These are phyloP conservation scores for Trametes sp. DNA, from an alignment of 1,284 basidiomycete genomes.

Conservation along the genomic window DNA sequence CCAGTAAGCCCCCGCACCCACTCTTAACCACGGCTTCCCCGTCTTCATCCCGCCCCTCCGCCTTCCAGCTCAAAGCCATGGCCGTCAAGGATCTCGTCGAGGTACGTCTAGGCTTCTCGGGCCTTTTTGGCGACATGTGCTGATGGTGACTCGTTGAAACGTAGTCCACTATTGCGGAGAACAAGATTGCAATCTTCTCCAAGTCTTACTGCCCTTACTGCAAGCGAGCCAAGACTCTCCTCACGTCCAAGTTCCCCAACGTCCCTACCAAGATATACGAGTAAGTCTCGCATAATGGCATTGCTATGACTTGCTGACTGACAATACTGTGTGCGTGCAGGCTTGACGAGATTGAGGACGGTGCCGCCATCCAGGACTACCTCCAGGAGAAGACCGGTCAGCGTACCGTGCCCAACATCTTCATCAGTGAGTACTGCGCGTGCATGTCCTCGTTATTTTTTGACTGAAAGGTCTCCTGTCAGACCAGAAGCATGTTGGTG, in stretches of 20 bases:
- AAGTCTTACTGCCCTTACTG: conserved; percentile 73
- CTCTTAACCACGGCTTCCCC: conserved; percentile 35
- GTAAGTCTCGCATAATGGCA: conserved; percentile 48
- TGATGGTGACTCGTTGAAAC: not conserved
- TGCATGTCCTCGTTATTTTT: not conserved
- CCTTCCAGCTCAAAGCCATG: conserved; percentile 49
- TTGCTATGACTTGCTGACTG: not conserved
- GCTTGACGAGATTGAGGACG: conserved; percentile 58
- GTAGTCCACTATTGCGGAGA: conserved; percentile 59
- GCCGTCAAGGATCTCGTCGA: conserved; percentile 51
- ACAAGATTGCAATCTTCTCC: conserved; percentile 76
- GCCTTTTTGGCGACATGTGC: not conserved
- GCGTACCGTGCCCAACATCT: conserved; percentile 73
- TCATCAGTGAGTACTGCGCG: conserved; percentile 59
- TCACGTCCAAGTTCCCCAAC: conserved; percentile 56
- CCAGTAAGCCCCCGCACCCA: conserved; percentile 37
- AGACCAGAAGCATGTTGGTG: conserved; percentile 67
- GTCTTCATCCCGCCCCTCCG: conserved; percentile 47
- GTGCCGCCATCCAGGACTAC: conserved; percentile 66
- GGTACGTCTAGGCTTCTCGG: conserved; percentile 39
- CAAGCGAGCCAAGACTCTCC: conserved; percentile 62
- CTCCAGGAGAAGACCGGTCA: conserved; percentile 65
- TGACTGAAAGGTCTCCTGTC: conserved; percentile 1
- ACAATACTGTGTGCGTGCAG: conserved; percentile 31
- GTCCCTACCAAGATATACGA: conserved; percentile 62